Evolutionary conservation across 1,284 basidiomycete species (phyloP), one percentile per base, ranked within the genome.

Genomic region (Peniophora sp.): DNA sequence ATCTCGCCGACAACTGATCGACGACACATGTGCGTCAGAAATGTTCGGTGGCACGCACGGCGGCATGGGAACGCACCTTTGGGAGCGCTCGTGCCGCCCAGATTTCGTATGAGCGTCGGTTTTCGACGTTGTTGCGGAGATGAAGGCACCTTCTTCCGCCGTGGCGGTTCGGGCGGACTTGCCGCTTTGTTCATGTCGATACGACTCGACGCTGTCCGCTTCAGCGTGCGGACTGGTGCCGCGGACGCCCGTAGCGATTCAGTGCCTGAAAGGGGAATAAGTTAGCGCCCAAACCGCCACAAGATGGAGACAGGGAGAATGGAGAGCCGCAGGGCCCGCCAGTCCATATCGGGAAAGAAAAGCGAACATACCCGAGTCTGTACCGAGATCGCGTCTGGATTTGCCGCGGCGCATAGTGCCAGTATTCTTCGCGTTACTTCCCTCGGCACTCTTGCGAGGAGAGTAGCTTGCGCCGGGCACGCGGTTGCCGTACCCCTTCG

Each of bases 71-170:
- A 69, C 82, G 52, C 55, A 93, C 92, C 84, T 79, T 92, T 94
- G 22, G 88, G 77, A 50, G 80, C 78, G 55, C 74, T 72, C 18
- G 75, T 68, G 51, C 83, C 82, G 52, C 88, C 88, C 24, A 94
- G 70, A 68, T 95, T 89, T 49, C 90, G 84, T 61, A 96, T 96
- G 17, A 96, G 74, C 15, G 90, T 92, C 2, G 91, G 89, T 64
- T 87, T 88, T 59, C 81, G 76, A 57, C 75, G 70, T 27, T 76
- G 75, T n/a, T 68, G 69, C 48, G 64, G 68, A 17, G 75, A 70
- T 1, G 69, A 63, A 14, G 61, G 57, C 46, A 71, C 67, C 56
- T 76, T 81, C 66, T 81, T 85, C 68, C 75, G 84, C 67, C 70
- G 77, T 60, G 70, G 70, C 10, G 62, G 58, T 45, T 73, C 69